Base-by-base conservation (phyloP, 306 rosid species). In the Lathyrus aphaca region DNA sequence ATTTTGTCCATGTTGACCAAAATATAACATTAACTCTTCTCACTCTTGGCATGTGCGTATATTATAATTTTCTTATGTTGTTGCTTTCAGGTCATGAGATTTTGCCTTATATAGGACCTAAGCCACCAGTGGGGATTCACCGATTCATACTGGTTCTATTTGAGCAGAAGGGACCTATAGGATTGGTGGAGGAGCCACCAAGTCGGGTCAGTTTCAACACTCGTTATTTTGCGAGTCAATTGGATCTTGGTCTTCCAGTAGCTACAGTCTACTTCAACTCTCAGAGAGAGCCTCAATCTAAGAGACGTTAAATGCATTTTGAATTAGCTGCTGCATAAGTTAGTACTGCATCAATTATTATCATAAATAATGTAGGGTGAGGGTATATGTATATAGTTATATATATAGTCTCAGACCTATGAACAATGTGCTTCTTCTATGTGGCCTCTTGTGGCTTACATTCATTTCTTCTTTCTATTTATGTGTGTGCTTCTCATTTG, bases 231-330 rank as follows among this genome's bases (percentile, higher is more conserved):
- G 84, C 95, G 0, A 68, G 79, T 12, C 87, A 81, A 37, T 66
- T 86, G 7, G 81, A 88, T 11, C 80, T 94, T 8, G 98, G 93
- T 1, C 83, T 90, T 45, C 96, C 97, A 0, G 89, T 85, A 4
- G 92, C 97, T 1, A 90, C 97, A 0, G 89, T 88, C 21, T 94
- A 90, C 71, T 94, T 90, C 87, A 94, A 94, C 73, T 55, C 90
- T 1, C 96, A 94, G 69, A 94, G 88, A 73, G 96, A 94, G 39
- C 97, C 98, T 2, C 87, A 86, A 0, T 32, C 75, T 49, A 81
- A 56, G 80, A 85, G 86, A 70, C 92, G 95, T 11, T 86, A 69
- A 80, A 27, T 8, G 38, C 38, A 32, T 32, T 32, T 32, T 32
- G 38, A 32, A 32, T 32, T 32, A 32, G 0, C 4, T 32, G 0